Evolutionary conservation across 371 early-diverging fungal genomes (phyloP), one percentile per base, ranked within the genome.

Genomic region (Mortierella sp.): DNA sequence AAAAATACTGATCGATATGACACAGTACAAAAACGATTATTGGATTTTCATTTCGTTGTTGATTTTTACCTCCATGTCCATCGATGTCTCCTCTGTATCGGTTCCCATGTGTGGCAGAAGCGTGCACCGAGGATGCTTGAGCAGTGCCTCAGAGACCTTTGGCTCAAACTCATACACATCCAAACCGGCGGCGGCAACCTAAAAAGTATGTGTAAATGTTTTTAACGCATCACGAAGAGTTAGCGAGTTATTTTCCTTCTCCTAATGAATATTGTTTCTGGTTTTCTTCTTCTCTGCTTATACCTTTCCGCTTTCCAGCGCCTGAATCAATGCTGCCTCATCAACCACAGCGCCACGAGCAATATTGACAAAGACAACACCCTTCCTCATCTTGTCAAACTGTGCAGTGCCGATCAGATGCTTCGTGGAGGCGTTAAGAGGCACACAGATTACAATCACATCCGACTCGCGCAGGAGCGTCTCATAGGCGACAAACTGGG

Each of bases 241-340:
- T 34, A 7, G 14, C 14, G 14, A 14, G 37, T 7, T 34, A 14
- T 34, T 34, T 34, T 14, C 14, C 7, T 34, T 1, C 37, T 11
- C 37, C 11, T 7, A 54, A 42, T 11, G 32, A 32, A 46, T 37
- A n/a, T 5, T 37, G 21, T 31, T 28, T 55, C 24, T 21, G 19
- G 14, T 32, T 49, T 31, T 55, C n/a, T n/a, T n/a, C n/a, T n/a
- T n/a, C n/a, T n/a, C n/a, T 31, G 14, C 56, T 15, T 57, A 50
- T 27, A 88, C 83, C 58, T 84, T 84, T 28, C 89, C 89, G 14
- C 81, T 71, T 37, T 85, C 86, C n/a, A 89, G 67, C 30, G 85
- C 88, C 43, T 80, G 68, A 7, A 86, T 84, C 21, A 89, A 55
- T 0, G 86, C 87, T 12, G 72, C 71, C 61, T 86, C 87, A 51